These are phyloP conservation scores for Fraxinus latifolia DNA, from an alignment of 305 asterid species.

Conservation along the genomic window DNA sequence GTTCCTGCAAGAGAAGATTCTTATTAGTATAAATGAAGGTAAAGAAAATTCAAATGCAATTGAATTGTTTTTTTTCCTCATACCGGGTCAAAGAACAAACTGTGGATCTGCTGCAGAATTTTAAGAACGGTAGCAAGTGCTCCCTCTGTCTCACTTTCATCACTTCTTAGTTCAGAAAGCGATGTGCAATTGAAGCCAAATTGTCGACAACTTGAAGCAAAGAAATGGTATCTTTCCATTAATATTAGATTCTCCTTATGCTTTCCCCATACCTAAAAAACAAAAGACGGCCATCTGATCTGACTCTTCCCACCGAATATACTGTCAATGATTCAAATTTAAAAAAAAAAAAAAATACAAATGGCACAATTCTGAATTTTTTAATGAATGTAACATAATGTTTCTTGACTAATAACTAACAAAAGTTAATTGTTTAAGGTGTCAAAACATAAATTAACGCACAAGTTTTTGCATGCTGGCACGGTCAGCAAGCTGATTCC, in stretches of 20 bases:
- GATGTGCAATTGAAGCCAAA: slow-evolving; percentile 62
- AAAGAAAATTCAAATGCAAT: neutral
- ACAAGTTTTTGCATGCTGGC: neutral
- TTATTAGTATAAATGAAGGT: slow-evolving; percentile 12
- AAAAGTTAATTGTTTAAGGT: neutral
- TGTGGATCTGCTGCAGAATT: slow-evolving; percentile 60
- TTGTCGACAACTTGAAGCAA: slow-evolving; percentile 80
- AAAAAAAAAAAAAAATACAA: neutral
- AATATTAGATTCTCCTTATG: slow-evolving; percentile 76
- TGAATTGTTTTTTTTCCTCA: neutral
- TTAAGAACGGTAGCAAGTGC: slow-evolving; percentile 60
- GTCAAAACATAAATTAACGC: neutral
- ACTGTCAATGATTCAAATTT: neutral
- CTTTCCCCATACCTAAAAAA: slow-evolving; percentile 73
- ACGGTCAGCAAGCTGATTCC: neutral
- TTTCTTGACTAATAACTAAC: neutral
- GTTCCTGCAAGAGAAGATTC: slow-evolving; percentile 37
- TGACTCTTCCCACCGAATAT: neutral
- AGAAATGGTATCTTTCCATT: slow-evolving; percentile 90
- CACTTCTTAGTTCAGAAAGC: slow-evolving; percentile 55
- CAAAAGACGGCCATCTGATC: neutral
- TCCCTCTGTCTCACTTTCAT: slow-evolving; percentile 86
- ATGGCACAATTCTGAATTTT: neutral
- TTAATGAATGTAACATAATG: neutral
- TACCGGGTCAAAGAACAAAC: slow-evolving; percentile 56